Base-by-base conservation (phyloP, 2,329 filamentous ascomycete species). In the Cryphonectria naterciae region DNA sequence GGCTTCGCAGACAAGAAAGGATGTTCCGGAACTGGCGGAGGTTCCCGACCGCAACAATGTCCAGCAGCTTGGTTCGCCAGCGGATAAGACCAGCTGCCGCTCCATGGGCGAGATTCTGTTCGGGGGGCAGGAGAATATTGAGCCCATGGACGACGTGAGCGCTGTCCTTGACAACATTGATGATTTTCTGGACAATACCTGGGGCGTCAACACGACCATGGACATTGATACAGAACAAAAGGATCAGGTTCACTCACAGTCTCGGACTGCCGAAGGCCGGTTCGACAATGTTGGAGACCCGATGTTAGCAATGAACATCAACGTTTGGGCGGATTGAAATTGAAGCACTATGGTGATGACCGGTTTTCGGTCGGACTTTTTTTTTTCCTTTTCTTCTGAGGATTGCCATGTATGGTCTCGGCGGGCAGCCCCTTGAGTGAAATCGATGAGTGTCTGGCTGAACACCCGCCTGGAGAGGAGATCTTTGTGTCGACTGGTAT, bases 111-210 rank as follows among this genome's bases (percentile, higher is more conserved):
- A 69, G n/a, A 19, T 25, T 2, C 17, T 25, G 8, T 10, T 32
- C 15, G 66, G 64, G 32, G 70, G 70, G 7, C 25, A 71, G 32
- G 71, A 69, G 41, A 72, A 70, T 37, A 35, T 65, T 28, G 74
- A 77, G 49, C 74, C 70, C 2, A 73, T 79, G 0, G 84, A 86
- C 71, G 83, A 84, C 69, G 84, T 84, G 52, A 82, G 79, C n/a
- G 82, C 79, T 5, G 84, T 86, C 1, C 77, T 86, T 70, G 79
- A 81, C 28, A 83, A 86, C 71, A 75, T 86, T 7, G 81, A 80
- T 65, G 81, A 85, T 25, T 86, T 85, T 68, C 74, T 85, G 10
- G 81, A 82, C 56, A 56, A 73, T 22, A 76, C 76, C 22, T 80
- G 79, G 77, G 77, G 82, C 49, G 73, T 82, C 2, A 80, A 83